These are phyloP conservation scores for Torulaspora indica DNA, from an alignment of 805 yeast genomes.

Conservation along the genomic window DNA sequence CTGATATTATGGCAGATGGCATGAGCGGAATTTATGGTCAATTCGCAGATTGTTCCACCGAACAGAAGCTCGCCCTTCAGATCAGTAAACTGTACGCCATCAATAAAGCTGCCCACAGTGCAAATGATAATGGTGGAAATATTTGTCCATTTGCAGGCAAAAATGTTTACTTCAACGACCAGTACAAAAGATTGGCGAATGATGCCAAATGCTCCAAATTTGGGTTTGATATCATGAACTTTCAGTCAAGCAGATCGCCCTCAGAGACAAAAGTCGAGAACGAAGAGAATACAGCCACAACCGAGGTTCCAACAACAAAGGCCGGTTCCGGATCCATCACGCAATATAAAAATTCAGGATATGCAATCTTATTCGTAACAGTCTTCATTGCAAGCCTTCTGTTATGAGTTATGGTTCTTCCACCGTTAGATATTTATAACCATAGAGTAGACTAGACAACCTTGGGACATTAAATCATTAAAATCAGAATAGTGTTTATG, in stretches of 20 bases:
- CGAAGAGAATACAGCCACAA: slow-evolving; percentile 8
- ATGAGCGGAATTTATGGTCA: slow-evolving; percentile 57
- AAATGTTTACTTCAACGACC: slow-evolving; percentile 23
- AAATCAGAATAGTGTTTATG: slow-evolving; percentile 3
- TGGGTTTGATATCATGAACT: slow-evolving; percentile 1
- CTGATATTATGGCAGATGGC: slow-evolving; percentile 57
- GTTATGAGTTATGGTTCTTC: background rate
- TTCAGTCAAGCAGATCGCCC: background rate
- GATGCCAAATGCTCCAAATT: background rate
- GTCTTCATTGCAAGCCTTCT: slow-evolving; percentile 25
- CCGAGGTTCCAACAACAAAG: slow-evolving; percentile 4
- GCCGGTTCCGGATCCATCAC: slow-evolving; percentile 8
- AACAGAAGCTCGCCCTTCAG: slow-evolving; percentile 58
- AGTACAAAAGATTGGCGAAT: background rate
- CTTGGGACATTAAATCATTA: slow-evolving; percentile 8
- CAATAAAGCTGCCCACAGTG: slow-evolving; percentile 33
- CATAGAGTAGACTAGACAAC: slow-evolving; percentile 5
- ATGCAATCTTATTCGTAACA: slow-evolving; percentile 21
- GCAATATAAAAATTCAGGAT: slow-evolving; percentile 10
- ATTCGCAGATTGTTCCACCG: slow-evolving; percentile 59
- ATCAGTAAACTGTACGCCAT: slow-evolving; percentile 57
- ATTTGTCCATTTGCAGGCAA: slow-evolving; percentile 29
- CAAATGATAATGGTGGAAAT: slow-evolving; percentile 14
- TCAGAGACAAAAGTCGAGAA: slow-evolving; percentile 6
- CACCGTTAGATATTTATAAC: background rate